Percentiles rank a stretch among this genome's conserved stretches.
Conservation (phyloP, 768 basidiomycete species). For the Daedaleopsis nitida region DNA sequence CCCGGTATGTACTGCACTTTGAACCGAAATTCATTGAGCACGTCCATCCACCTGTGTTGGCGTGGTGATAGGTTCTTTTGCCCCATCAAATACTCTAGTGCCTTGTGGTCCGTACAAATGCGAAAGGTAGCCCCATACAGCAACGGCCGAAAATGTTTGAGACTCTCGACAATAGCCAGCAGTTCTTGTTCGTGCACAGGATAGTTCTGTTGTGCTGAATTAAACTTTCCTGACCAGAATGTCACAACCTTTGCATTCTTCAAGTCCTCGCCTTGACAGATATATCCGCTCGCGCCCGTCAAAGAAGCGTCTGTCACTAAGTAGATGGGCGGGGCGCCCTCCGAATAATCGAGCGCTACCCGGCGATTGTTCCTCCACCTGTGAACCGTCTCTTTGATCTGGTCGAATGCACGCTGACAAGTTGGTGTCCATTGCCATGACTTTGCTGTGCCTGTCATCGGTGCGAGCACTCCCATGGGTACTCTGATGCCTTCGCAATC, state of each 20-base stretch:
- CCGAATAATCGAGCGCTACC: constrained; percentile 22
- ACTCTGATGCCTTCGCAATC: constrained; percentile 10
- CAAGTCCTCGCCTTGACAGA: constrained; percentile 25
- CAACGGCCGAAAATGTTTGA: constrained; percentile 30
- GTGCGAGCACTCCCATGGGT: neutral
- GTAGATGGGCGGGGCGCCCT: constrained; percentile 18
- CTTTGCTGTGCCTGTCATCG: neutral
- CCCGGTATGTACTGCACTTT: constrained; percentile 24
- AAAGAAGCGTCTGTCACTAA: constrained; percentile 26
- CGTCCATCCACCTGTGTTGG: constrained; percentile 21
- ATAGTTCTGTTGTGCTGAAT: constrained; percentile 32
- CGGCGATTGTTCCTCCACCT: constrained; percentile 13
- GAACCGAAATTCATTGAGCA: constrained; percentile 23
- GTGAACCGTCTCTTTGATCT: constrained; percentile 17
- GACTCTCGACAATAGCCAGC: constrained; percentile 36
- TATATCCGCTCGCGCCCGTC: constrained; percentile 19
- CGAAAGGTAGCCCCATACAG: constrained; percentile 18
- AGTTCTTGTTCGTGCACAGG: constrained; percentile 41
- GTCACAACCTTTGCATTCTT: constrained; percentile 16
- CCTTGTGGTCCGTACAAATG: constrained; percentile 23
- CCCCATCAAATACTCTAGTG: constrained; percentile 11
- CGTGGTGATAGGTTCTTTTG: constrained; percentile 21
- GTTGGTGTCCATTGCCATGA: constrained; percentile 27
- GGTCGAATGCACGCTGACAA: constrained; percentile 31
- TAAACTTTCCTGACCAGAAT: constrained; percentile 31